Conservation (phyloP, 495 filamentous ascomycete species). For the Penicillium psychrofluorescens region DNA sequence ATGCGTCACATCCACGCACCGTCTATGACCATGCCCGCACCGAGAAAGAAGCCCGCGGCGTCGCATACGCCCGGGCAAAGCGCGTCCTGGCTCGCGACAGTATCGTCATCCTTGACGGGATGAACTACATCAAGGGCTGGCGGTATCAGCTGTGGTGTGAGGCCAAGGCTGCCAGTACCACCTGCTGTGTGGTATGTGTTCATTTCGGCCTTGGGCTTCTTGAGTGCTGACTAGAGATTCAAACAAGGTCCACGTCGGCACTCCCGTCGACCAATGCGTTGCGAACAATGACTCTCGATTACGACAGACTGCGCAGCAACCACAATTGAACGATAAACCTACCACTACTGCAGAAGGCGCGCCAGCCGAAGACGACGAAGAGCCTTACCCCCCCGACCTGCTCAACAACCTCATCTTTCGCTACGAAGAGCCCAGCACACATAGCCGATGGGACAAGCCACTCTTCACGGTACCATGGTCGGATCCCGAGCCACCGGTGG, state of each 20-base stretch:
- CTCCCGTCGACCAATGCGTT: constrained; percentile 58
- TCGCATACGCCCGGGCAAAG: constrained; percentile 79
- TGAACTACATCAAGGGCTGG: constrained; percentile 98
- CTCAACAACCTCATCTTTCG: constrained; percentile 92
- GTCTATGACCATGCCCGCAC: constrained; percentile 53
- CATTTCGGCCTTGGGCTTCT: not conserved
- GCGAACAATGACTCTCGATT: constrained; percentile 37
- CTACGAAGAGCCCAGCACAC: constrained; percentile 93
- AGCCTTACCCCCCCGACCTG: constrained; percentile 57
- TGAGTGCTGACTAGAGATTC: constrained; percentile 2
- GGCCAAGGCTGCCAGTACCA: constrained; percentile 76
- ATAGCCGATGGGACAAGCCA: constrained; percentile 92
- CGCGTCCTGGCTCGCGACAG: constrained; percentile 67
- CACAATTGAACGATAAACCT: not conserved
- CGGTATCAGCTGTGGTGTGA: constrained; percentile 95
- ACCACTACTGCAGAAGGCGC: not conserved
- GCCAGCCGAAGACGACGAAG: constrained; percentile 30
- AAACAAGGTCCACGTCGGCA: constrained; percentile 68
- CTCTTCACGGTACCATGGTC: constrained; percentile 83
- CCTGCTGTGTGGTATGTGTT: constrained; percentile 67
- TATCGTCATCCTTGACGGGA: constrained; percentile 81
- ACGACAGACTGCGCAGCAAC: constrained; percentile 5
- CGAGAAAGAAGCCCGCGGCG: constrained; percentile 90
- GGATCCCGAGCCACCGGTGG: constrained; percentile 59
- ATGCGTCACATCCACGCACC: constrained; percentile 33